Conservation (phyloP, 2,329 filamentous ascomycete genomes). For the Falciphora oryzae region DNA sequence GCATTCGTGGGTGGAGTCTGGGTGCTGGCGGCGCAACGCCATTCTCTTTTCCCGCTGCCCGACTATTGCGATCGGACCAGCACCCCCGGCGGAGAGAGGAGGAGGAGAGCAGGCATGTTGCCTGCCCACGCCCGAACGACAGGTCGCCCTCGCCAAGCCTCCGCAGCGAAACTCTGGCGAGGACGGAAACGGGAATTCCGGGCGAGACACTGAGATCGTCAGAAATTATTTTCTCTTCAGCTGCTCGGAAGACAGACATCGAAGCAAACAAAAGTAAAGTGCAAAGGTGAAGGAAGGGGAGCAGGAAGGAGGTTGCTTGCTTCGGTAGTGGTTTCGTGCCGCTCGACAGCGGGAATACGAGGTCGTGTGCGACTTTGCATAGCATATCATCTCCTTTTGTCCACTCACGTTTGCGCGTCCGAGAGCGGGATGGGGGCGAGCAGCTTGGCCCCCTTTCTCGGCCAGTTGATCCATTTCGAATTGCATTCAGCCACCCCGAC, state of each 20-base stretch:
- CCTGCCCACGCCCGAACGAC: background rate
- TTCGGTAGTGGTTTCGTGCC: background rate
- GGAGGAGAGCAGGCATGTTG: background rate
- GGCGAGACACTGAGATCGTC: background rate
- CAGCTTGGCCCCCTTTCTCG: background rate
- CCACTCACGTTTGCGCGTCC: background rate
- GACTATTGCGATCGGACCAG: too few species aligned
- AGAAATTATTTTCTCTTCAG: background rate
- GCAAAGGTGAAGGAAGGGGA: background rate
- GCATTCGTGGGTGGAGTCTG: background rate
- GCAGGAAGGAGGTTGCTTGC: background rate
- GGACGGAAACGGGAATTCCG: background rate
- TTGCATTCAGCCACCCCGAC: background rate
- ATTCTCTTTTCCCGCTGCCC: background rate
- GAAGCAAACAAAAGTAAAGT: too few species aligned
- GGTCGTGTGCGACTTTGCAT: background rate
- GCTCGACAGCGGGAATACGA: background rate
- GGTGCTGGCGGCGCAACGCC: background rate
- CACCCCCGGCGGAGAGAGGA: background rate
- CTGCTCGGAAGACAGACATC: too few species aligned
- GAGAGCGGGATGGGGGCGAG: background rate
- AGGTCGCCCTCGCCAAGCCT: background rate
- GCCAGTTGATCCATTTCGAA: background rate
- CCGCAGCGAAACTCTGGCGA: background rate
- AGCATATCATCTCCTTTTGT: slow-evolving; percentile 1